Conservation (phyloP, 1,284 basidiomycete genomes). For the Moesziomyces sp. region DNA sequence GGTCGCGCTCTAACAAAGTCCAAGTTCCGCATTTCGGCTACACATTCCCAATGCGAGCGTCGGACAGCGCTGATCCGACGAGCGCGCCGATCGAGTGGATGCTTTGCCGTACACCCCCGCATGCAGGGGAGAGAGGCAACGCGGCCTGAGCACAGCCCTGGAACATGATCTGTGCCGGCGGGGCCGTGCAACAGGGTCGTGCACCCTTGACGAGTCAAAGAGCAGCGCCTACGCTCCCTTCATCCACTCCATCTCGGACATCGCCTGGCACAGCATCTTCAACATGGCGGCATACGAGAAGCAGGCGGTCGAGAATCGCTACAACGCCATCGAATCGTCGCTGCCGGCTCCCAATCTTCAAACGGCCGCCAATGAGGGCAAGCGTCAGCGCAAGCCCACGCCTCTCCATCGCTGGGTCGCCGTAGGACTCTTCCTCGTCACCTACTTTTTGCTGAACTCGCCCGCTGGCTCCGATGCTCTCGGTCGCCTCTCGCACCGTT, state of each 20-base stretch:
- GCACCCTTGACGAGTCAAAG: background rate
- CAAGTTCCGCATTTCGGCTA: background rate
- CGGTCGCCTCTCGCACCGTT: slow-evolving; percentile 14
- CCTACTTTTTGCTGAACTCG: slow-evolving; percentile 26
- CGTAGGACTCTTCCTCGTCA: slow-evolving; percentile 6
- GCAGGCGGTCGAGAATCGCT: slow-evolving; percentile 24
- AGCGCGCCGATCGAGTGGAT: background rate
- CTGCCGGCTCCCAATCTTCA: slow-evolving; percentile 22
- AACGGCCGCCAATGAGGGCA: slow-evolving; percentile 1
- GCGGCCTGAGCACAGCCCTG: background rate
- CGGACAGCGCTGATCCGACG: background rate
- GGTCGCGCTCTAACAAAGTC: background rate
- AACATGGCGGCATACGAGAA: slow-evolving; percentile 28
- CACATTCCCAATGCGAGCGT: background rate
- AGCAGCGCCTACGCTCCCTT: background rate
- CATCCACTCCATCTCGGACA: background rate
- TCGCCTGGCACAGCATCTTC: background rate
- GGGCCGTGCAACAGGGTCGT: too few species aligned
- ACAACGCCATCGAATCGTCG: slow-evolving; percentile 27
- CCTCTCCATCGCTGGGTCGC: slow-evolving; percentile 21
- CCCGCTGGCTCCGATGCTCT: slow-evolving; percentile 11
- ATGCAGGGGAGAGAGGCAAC: background rate
- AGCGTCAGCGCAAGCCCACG: slow-evolving; percentile 21
- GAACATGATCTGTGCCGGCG: too few species aligned
- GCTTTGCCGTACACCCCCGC: background rate